These are phyloP conservation scores for Cladophialophora chaetospira DNA, from an alignment of 2,329 filamentous ascomycete species.

Conservation along the genomic window DNA sequence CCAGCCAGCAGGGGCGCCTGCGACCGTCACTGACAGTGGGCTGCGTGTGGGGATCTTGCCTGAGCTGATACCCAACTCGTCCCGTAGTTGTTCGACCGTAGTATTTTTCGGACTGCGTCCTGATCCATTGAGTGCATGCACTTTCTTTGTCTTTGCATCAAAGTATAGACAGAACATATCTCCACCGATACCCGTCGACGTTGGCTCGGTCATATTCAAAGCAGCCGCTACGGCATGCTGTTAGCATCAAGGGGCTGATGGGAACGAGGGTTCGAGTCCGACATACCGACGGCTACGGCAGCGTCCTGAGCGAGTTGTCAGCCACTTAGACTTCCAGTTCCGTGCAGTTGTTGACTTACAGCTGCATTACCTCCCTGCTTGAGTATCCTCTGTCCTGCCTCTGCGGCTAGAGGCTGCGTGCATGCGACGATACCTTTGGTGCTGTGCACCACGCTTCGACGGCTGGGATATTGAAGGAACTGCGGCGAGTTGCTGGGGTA, in stretches of 20 bases:
- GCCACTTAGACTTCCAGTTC: neutral
- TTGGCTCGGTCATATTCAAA: slow-evolving; percentile 90
- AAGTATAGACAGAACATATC: slow-evolving; percentile 98
- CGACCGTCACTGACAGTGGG: slow-evolving; percentile 80
- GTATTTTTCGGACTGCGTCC: slow-evolving; percentile 74
- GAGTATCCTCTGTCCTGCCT: slow-evolving; percentile 83
- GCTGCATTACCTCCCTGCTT: slow-evolving; percentile 89
- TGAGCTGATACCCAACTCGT: slow-evolving; percentile 66
- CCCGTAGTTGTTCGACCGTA: slow-evolving; percentile 69
- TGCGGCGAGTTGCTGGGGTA: slow-evolving; percentile 53
- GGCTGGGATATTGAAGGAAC: slow-evolving; percentile 67
- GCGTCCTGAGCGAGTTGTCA: slow-evolving; percentile 66
- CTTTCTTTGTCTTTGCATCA: slow-evolving; percentile 76
- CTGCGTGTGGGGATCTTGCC: slow-evolving; percentile 67
- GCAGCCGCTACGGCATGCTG: slow-evolving; percentile 67
- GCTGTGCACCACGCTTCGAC: slow-evolving; percentile 90
- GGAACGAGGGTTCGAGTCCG: slow-evolving; percentile 9
- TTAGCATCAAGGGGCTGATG: slow-evolving; percentile 10
- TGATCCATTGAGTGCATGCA: slow-evolving; percentile 88
- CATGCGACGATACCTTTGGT: slow-evolving; percentile 88
- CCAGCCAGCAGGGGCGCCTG: slow-evolving; percentile 92
- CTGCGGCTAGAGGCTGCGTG: slow-evolving; percentile 84
- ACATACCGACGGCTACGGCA: slow-evolving; percentile 82
- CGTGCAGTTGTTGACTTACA: slow-evolving; percentile 55
- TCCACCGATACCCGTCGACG: slow-evolving; percentile 90